Evolutionary conservation across 2,329 filamentous ascomycete species (phyloP).

Genomic region (Xylariaceae sp.): DNA sequence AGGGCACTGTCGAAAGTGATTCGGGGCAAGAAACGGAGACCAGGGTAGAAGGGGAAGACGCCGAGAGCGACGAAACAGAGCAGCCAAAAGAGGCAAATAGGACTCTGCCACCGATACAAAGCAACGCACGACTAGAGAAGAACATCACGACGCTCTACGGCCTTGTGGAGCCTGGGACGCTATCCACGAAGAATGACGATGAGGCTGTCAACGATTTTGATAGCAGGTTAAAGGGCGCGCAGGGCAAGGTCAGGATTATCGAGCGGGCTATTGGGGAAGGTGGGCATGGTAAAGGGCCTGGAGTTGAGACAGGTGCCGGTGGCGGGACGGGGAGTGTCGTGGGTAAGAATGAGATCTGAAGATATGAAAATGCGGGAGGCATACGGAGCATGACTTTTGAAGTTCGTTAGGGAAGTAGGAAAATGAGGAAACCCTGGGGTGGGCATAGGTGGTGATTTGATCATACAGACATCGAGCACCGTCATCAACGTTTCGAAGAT

Average conservation of each 20-base stretch:
- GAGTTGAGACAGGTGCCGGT: constrained; percentile 1
- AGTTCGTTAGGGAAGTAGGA: too few species aligned
- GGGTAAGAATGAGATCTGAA: constrained; percentile 18
- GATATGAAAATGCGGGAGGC: too few species aligned
- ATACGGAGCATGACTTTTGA: too few species aligned
- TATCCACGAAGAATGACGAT: constrained; percentile 80
- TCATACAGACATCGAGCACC: too few species aligned
- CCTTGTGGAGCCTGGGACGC: constrained; percentile 71
- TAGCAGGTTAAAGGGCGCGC: constrained; percentile 74
- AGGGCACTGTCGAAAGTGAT: neutral
- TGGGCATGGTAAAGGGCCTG: neutral
- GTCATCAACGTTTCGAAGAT: too few species aligned
- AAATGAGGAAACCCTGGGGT: too few species aligned
- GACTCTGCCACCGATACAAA: constrained; percentile 36
- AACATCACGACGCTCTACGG: constrained; percentile 73
- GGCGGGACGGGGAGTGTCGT: constrained; percentile 28
- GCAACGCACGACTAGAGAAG: constrained; percentile 66
- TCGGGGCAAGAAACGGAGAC: neutral
- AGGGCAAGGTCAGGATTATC: constrained; percentile 80
- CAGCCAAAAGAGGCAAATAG: neutral
- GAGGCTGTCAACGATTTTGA: constrained; percentile 90
- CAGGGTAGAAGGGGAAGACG: neutral
- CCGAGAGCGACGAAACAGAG: neutral
- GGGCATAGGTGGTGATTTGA: too few species aligned
- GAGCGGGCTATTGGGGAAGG: constrained; percentile 60